These are phyloP conservation scores for Imleria badia DNA, from an alignment of 768 basidiomycete genomes.

Conservation along the genomic window DNA sequence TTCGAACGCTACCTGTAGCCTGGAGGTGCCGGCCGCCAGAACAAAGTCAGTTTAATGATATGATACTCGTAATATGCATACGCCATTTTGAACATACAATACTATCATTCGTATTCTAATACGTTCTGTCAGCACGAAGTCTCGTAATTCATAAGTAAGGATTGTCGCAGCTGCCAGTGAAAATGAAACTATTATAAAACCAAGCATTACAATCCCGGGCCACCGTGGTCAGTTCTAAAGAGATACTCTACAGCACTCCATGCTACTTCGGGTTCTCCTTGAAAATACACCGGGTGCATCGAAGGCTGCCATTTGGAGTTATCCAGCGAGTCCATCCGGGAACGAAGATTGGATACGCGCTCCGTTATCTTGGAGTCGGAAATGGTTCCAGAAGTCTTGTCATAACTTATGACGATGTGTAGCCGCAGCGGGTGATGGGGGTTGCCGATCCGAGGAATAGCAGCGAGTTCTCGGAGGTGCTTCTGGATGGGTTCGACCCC, in stretches of 20 bases:
- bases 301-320: not conserved
- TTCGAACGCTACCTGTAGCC: too few relatives aligned
- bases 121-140: not conserved
- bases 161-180: too few relatives aligned
- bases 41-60: not conserved
- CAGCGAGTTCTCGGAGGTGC: slow-evolving; percentile 7
- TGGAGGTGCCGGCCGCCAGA: slow-evolving; percentile 1
- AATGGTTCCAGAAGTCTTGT: slow-evolving; percentile 3
- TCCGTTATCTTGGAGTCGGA: not conserved
- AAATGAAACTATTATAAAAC: too few relatives aligned
- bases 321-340: not conserved
- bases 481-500: not conserved
- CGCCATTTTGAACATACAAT: not conserved
- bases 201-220: not conserved
- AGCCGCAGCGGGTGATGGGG: not conserved
- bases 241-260: slow-evolving; percentile 13
- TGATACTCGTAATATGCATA: not conserved
- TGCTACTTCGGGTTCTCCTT: slow-evolving; percentile 13
- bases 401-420: slow-evolving; percentile 13
- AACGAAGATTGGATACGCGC: not conserved
- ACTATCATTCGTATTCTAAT: not conserved
- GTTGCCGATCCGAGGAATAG: not conserved
- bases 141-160: too few relatives aligned
- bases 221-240: not conserved
- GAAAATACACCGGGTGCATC: slow-evolving; percentile 4